Evolutionary conservation across 441 rosid species (phyloP).

Genomic region (Kokia cookei): DNA sequence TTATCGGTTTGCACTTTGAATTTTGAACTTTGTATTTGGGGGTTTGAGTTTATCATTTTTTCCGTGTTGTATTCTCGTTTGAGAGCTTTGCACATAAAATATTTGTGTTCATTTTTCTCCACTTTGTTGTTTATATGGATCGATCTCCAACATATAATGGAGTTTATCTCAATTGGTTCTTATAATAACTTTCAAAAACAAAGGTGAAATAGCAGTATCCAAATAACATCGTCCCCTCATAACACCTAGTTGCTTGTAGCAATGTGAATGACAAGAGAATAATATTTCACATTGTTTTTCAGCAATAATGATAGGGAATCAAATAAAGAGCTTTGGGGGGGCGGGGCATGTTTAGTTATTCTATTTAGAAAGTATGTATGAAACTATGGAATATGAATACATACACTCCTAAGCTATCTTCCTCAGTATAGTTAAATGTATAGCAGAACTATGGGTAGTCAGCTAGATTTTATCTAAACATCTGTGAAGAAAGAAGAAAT

Average conservation of each 20-base stretch:
- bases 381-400: conserved; percentile 1
- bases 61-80: too few relatives aligned
- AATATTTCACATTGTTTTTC: conserved; percentile 34
- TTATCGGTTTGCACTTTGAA: too few relatives aligned
- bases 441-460: neutral
- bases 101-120: too few relatives aligned
- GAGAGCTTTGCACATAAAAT: too few relatives aligned
- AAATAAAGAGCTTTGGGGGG: conserved; percentile 11
- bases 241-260: conserved; percentile 8
- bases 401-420: conserved; percentile 10
- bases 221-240: conserved; percentile 17
- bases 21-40: too few relatives aligned
- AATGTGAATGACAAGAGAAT: conserved; percentile 26
- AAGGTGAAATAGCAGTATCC: neutral
- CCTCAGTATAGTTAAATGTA: conserved; percentile 5
- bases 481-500: neutral
- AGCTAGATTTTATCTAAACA: conserved; percentile 18
- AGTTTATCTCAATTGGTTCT: too few relatives aligned
- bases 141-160: too few relatives aligned
- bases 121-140: too few relatives aligned
- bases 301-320: conserved; percentile 50
- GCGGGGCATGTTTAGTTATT: conserved; percentile 20
- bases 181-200: too few relatives aligned
- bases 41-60: too few relatives aligned
- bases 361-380: neutral